Conservation (phyloP, 2,329 filamentous ascomycete species). For the Rutstroemia sp. region DNA sequence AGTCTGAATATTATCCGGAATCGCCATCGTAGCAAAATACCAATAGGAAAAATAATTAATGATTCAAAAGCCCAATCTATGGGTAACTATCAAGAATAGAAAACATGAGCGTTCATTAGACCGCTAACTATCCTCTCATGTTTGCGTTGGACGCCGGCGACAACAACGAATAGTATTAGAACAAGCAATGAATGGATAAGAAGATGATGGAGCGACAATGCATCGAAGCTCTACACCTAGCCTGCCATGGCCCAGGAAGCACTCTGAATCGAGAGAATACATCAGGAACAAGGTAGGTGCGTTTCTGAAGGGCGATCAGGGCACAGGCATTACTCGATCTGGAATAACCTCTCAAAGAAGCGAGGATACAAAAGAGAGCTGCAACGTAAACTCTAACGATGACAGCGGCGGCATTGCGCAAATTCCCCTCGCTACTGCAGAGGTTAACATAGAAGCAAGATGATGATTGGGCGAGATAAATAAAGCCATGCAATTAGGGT, state of each 20-base stretch:
- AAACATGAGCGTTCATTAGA: conserved; percentile 20
- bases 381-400: conserved; percentile 10
- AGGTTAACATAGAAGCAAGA: neutral
- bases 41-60: conserved; percentile 19
- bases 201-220: neutral
- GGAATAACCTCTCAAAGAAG: conserved; percentile 2
- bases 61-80: conserved; percentile 27
- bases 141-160: conserved; percentile 18
- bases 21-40: conserved; percentile 22
- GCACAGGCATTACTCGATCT: conserved; percentile 4
- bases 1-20: conserved; percentile 26
- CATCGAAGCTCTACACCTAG: neutral
- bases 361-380: neutral
- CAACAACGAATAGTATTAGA: conserved; percentile 16
- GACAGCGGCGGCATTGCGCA: neutral
- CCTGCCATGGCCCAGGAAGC: conserved; percentile 2
- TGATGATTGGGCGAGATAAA: neutral
- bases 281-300: neutral
- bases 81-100: conserved; percentile 23
- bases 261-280: neutral
- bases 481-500: neutral
- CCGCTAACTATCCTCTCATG: conserved; percentile 17
- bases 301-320: conserved; percentile 13
- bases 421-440: neutral
- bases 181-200: conserved; percentile 11